Evolutionary conservation across 2,329 filamentous ascomycete genomes (phyloP).

Genomic region (Alternaria consortialis): DNA sequence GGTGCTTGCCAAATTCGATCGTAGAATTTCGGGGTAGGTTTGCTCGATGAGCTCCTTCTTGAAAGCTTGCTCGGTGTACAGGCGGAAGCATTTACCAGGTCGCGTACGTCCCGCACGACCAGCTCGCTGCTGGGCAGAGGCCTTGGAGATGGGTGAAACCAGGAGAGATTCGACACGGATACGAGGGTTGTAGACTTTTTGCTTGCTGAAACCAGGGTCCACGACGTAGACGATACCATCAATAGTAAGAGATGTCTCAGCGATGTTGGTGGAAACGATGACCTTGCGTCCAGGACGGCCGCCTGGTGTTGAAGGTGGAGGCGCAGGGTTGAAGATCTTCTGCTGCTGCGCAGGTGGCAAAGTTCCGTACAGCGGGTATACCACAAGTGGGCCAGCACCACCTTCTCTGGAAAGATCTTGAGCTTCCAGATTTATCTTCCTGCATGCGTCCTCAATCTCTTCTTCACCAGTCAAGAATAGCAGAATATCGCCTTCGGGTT

Average conservation of each 20-base stretch:
- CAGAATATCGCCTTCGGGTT: constrained; percentile 90
- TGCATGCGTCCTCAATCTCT: constrained; percentile 95
- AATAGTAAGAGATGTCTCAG: constrained; percentile 96
- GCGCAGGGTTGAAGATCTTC: constrained; percentile 91
- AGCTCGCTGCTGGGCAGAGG: constrained; percentile 94
- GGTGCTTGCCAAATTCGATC: constrained; percentile 93
- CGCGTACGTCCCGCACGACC: constrained; percentile 99
- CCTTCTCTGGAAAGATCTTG: constrained; percentile 93
- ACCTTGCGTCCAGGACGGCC: constrained; percentile 91
- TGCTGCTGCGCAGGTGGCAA: constrained; percentile 93
- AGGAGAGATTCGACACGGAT: constrained; percentile 95
- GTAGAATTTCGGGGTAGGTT: constrained; percentile 93
- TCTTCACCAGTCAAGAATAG: constrained; percentile 97
- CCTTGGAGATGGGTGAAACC: constrained; percentile 98
- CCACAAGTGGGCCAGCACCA: constrained; percentile 85
- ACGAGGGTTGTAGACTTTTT: constrained; percentile 98
- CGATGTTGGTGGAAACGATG: constrained; percentile 96
- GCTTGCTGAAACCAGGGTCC: constrained; percentile 99
- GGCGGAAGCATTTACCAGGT: constrained; percentile 95
- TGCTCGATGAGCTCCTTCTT: constrained; percentile 98
- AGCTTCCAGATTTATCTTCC: constrained; percentile 88
- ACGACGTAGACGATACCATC: constrained; percentile 99
- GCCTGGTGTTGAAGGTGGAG: constrained; percentile 73
- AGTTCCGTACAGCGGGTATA: constrained; percentile 94
- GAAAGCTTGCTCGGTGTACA: constrained; percentile 95